These are phyloP conservation scores for Karstenula rhodostoma DNA, from an alignment of 2,329 filamentous ascomycete genomes.

Conservation along the genomic window DNA sequence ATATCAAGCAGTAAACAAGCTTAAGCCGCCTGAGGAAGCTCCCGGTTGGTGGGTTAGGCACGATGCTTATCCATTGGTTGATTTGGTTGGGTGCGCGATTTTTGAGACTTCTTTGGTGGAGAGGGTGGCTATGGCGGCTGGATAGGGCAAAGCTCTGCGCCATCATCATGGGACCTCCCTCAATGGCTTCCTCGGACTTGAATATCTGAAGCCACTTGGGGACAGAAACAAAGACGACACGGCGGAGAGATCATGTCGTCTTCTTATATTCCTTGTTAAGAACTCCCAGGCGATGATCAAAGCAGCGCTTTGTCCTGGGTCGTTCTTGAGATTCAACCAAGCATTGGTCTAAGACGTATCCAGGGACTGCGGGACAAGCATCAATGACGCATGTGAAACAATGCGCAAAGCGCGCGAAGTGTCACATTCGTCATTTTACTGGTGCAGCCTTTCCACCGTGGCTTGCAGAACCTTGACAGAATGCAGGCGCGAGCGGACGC, in stretches of 20 bases:
- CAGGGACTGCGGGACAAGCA: neutral
- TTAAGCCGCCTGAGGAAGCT: constrained; percentile 11
- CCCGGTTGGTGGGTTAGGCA: constrained; percentile 29
- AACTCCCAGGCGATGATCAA: neutral
- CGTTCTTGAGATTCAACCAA: neutral
- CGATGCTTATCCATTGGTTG: constrained; percentile 29
- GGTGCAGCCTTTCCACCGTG: neutral
- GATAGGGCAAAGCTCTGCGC: constrained; percentile 13
- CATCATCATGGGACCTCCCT: neutral
- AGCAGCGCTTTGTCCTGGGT: neutral
- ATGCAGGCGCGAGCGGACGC: neutral
- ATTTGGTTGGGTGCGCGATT: constrained; percentile 22
- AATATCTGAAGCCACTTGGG: neutral
- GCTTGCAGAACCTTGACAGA: neutral
- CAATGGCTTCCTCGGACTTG: neutral
- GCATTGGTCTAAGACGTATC: neutral
- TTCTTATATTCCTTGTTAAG: neutral
- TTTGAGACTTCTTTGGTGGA: constrained; percentile 15
- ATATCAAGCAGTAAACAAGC: constrained; percentile 34
- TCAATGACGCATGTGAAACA: neutral
- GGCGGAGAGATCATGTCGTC: neutral
- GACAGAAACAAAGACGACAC: neutral
- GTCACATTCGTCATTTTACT: too few species aligned
- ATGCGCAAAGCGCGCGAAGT: neutral
- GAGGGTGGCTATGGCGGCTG: constrained; percentile 19